Percentiles rank a stretch among this genome's conserved stretches.
Evolutionary conservation across 148 eudicot genomes (phyloP).

Genomic region (Diospyros lotus): DNA sequence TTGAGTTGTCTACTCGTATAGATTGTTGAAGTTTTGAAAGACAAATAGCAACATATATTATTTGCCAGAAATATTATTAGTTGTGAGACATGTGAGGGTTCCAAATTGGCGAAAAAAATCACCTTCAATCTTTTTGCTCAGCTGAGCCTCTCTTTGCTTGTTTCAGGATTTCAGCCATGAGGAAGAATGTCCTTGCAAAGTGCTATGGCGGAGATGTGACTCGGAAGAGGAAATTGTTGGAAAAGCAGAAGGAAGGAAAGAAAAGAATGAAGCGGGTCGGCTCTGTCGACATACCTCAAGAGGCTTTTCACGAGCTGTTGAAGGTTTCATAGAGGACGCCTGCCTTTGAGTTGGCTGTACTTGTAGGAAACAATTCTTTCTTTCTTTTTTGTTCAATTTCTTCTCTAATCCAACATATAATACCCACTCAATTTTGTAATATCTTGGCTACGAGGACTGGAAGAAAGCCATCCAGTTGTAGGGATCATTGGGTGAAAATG

Average conservation of each 20-base stretch:
- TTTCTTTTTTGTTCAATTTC: background rate
- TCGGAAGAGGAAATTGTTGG: constrained; percentile 79
- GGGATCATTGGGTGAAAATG: background rate
- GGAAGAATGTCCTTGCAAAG: constrained; percentile 95
- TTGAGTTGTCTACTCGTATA: too few species aligned
- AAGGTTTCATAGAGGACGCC: constrained; percentile 60
- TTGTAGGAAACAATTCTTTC: background rate
- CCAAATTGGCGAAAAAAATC: background rate
- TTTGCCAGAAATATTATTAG: too few species aligned
- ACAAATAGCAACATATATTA: too few species aligned
- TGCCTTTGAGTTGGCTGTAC: background rate
- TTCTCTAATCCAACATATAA: background rate
- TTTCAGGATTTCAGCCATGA: constrained; percentile 86
- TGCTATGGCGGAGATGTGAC: constrained; percentile 93
- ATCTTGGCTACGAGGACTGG: background rate
- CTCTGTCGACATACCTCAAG: constrained; percentile 92
- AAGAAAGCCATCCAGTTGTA: background rate
- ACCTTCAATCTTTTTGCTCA: background rate
- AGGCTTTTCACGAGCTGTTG: constrained; percentile 82
- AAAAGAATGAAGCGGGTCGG: constrained; percentile 98
- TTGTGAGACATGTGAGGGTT: too few species aligned
- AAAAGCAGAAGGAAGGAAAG: constrained; percentile 97
- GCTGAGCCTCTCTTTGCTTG: background rate
- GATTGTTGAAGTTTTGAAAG: too few species aligned
- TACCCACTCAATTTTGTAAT: background rate